Evolutionary conservation across 495 filamentous ascomycete species (phyloP).

Genomic region (Penicillium egyptiacum): DNA sequence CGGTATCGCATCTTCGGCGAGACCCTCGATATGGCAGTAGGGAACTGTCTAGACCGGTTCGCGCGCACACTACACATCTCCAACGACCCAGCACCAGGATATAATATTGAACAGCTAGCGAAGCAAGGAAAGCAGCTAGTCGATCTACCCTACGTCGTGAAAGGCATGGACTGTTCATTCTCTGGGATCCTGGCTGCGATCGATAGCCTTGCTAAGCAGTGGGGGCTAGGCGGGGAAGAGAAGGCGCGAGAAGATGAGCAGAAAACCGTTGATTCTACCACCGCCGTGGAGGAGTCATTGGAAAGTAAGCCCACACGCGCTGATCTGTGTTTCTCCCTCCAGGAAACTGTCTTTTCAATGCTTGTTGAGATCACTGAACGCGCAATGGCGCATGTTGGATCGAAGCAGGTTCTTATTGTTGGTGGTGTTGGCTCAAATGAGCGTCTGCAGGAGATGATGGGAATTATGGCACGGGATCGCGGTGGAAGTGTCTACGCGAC

Average conservation of each 20-base stretch:
- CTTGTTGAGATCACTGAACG: slow-evolving; percentile 97
- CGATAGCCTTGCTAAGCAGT: slow-evolving; percentile 70
- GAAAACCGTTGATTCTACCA: slow-evolving; percentile 6
- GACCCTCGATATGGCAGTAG: slow-evolving; percentile 94
- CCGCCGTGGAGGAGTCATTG: slow-evolving; percentile 25
- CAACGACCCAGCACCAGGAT: slow-evolving; percentile 95
- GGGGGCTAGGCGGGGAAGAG: slow-evolving; percentile 47
- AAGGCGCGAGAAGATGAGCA: slow-evolving; percentile 38
- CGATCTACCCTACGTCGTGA: slow-evolving; percentile 92
- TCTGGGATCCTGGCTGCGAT: slow-evolving; percentile 83
- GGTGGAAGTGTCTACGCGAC: slow-evolving; percentile 91
- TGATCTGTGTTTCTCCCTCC: slow-evolving; percentile 90
- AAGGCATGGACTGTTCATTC: slow-evolving; percentile 98
- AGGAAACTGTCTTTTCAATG: slow-evolving; percentile 96
- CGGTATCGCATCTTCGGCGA: slow-evolving; percentile 98
- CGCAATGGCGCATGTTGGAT: slow-evolving; percentile 96
- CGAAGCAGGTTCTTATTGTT: slow-evolving; percentile 86
- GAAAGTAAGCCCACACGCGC: slow-evolving; percentile 62
- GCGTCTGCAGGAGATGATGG: slow-evolving; percentile 98
- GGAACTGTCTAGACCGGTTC: slow-evolving; percentile 96
- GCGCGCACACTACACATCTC: slow-evolving; percentile 84
- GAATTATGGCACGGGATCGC: slow-evolving; percentile 85
- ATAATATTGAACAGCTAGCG: slow-evolving; percentile 96
- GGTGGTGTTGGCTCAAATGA: slow-evolving; percentile 99
- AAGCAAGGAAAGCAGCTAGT: slow-evolving; percentile 73